These are phyloP conservation scores for Catenaria anguillulae DNA, from an alignment of 371 early-diverging fungal species.

Conservation along the genomic window DNA sequence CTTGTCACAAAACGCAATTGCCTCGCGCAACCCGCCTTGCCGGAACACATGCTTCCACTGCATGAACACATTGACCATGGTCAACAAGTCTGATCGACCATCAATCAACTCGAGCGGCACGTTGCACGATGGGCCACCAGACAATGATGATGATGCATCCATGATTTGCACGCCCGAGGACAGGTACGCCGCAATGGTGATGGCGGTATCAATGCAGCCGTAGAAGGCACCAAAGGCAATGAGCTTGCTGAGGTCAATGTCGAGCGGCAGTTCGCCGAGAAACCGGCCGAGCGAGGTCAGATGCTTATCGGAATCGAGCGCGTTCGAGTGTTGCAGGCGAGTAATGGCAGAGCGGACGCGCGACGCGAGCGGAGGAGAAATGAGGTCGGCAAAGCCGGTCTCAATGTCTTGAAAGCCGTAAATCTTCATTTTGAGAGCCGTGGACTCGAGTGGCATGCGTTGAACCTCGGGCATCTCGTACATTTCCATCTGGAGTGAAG, in stretches of 20 bases:
- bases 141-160: constrained; percentile 24
- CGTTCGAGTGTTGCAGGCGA: constrained; percentile 41
- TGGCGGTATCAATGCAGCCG: constrained; percentile 57
- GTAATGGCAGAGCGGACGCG: constrained; percentile 49
- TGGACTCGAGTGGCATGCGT: constrained; percentile 61
- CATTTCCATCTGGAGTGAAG: constrained; percentile 47
- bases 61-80: constrained; percentile 55
- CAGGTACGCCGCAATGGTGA: constrained; percentile 70
- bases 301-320: constrained; percentile 30
- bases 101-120: background rate
- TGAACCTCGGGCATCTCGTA: constrained; percentile 62
- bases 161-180: constrained; percentile 59
- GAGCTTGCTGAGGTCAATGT: constrained; percentile 74
- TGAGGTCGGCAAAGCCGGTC: constrained; percentile 46
- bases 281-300: constrained; percentile 81
- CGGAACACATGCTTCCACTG: constrained; percentile 38
- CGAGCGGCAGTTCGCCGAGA: constrained; percentile 78
- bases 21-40: constrained; percentile 24
- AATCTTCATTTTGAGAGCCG: constrained; percentile 63
- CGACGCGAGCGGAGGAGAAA: constrained; percentile 56
- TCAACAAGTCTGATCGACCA: constrained; percentile 52
- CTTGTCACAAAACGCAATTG: constrained; percentile 31
- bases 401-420: constrained; percentile 38
- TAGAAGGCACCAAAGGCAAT: constrained; percentile 65
- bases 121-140: too few relatives aligned